Base-by-base conservation (phyloP, 2,329 filamentous ascomycete genomes). In the Escovopsis sp. region DNA sequence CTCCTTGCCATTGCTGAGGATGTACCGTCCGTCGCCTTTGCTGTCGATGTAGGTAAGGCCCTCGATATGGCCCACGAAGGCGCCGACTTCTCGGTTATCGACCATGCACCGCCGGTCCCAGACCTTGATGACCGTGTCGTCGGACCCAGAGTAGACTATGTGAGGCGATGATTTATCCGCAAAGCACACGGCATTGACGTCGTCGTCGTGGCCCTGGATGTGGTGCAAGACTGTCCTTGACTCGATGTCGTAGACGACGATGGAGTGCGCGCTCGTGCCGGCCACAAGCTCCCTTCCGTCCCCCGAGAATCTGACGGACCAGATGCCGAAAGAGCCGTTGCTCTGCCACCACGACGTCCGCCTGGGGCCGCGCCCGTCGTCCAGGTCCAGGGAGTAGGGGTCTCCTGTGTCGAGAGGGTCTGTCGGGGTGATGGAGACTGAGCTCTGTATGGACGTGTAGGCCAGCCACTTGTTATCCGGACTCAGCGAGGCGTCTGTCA, bases 101-200 rank as follows among this genome's bases (percentile, higher is more conserved):
- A 84, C 85, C 70, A 96, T 89, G 61, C 82, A 89, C 65, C 91
- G 75, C 39, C 89, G 76, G 56, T 98, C 91, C 91, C 91, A 98
- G 2, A 98, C 86, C 56, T 94, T 94, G 53, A 96, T 75, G 1
- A 86, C 93, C 2, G 84, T 81, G 56, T 98, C 91, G 56, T 98
- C 91, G 0, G 87, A 94, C 18, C 91, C 91, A 0, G 88, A 95
- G 63, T 95, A 96, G 3, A 98, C 70, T 47, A 96, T 89, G 57
- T 98, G 88, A 1, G 91, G 89, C 0, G 85, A 93, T 28, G 75
- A 74, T 47, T 79, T 80, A 61, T 96, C 88, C 1, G 87, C 91
- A 55, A 94, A 96, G 60, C 88, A 95, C 1, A 98, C 91, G 4
- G 91, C 91, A 53, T 96, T 98, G 43, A 96, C 89, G 58, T 98